Conservation (phyloP, 208 protist species). For the Leishmania gerbilli region DNA sequence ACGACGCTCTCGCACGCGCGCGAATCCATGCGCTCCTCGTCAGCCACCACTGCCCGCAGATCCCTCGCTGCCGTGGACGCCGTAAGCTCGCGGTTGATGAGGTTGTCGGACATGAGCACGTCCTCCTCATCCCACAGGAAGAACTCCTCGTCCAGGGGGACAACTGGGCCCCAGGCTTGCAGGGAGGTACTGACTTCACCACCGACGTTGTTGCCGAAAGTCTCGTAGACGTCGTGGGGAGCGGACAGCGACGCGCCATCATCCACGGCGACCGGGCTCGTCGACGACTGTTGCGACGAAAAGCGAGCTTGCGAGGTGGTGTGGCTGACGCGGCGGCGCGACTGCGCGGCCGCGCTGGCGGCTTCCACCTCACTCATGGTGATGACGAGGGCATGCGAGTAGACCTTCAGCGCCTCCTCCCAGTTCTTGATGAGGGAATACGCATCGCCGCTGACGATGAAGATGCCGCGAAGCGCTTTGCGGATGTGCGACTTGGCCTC, state of each 20-base stretch:
- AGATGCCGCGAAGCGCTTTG: slow-evolving; percentile 57
- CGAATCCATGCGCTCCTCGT: slow-evolving; percentile 58
- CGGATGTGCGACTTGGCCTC: slow-evolving; percentile 50
- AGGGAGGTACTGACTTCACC: not conserved
- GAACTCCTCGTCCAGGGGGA: slow-evolving; percentile 39
- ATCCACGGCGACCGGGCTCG: not conserved
- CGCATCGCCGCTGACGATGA: slow-evolving; percentile 74
- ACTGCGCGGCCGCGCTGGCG: slow-evolving; percentile 25
- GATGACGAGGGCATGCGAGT: slow-evolving; percentile 72
- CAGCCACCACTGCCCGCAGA: slow-evolving; percentile 48
- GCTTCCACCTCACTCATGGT: slow-evolving; percentile 57
- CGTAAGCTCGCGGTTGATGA: slow-evolving; percentile 30
- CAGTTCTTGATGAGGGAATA: slow-evolving; percentile 55
- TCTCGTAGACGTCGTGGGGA: not conserved
- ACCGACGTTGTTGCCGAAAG: not conserved
- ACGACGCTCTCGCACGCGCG: slow-evolving; percentile 59
- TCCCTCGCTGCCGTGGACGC: slow-evolving; percentile 33
- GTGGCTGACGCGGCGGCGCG: slow-evolving; percentile 12
- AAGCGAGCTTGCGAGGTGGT: slow-evolving; percentile 1
- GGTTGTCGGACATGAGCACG: slow-evolving; percentile 29
- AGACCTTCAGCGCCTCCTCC: slow-evolving; percentile 82
- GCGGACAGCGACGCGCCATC: slow-evolving; percentile 8
- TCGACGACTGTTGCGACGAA: slow-evolving; percentile 10
- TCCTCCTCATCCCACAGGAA: slow-evolving; percentile 42
- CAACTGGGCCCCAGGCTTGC: slow-evolving; percentile 33